phyloP scores from a whole-genome alignment of 345 rosid species.

The Salix exigua region DNA sequence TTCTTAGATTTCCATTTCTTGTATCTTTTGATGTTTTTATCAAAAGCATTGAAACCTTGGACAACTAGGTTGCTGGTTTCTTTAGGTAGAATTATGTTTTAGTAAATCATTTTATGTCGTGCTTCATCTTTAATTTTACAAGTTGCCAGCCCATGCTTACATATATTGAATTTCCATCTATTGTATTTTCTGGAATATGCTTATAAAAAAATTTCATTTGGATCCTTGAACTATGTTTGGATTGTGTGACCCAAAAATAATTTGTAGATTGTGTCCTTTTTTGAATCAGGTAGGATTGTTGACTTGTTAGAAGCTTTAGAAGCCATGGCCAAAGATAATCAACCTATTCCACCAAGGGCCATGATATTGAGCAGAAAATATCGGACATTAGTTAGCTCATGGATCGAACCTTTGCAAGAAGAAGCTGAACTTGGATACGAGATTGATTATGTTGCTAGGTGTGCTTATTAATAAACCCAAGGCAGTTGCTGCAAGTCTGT shows the following conservation, averaged over 20 bases:
- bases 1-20: too few relatives aligned
- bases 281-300: conserved; percentile 77
- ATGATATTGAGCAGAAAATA: conserved; percentile 94
- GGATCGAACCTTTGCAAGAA: conserved; percentile 96
- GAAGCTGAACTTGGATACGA: conserved; percentile 95
- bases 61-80: too few relatives aligned
- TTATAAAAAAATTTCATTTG: not conserved
- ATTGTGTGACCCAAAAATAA: conserved; percentile 1
- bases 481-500: not conserved
- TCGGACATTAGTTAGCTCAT: conserved; percentile 88
- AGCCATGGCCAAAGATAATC: conserved; percentile 77
- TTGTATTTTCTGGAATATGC: not conserved
- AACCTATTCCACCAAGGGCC: conserved; percentile 82
- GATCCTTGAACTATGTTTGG: not conserved
- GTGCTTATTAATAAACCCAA: conserved; percentile 15
- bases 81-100: too few relatives aligned
- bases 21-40: too few relatives aligned
- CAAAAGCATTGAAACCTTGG: too few relatives aligned
- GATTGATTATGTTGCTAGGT: conserved; percentile 91
- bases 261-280: conserved; percentile 6
- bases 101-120: not conserved
- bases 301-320: conserved; percentile 89
- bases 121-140: not conserved
- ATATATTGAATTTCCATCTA: not conserved
- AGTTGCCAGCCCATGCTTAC: not conserved